Conservation (phyloP, 495 filamentous ascomycete species). For the Entonaema liquescens region DNA sequence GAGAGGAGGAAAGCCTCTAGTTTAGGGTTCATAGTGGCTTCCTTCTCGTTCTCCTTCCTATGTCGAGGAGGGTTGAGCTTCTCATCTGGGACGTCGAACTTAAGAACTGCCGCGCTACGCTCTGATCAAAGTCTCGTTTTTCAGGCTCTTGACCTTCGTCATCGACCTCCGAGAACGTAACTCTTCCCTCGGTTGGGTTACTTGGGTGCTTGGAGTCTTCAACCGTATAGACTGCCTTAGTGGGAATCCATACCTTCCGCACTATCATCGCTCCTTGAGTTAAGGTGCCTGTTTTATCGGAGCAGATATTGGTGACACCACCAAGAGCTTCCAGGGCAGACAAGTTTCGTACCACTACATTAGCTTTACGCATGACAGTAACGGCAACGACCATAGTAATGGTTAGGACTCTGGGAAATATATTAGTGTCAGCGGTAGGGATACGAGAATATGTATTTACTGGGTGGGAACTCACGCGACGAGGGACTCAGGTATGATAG, state of each 20-base stretch:
- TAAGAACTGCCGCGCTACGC: slow-evolving; percentile 61
- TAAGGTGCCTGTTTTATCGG: slow-evolving; percentile 86
- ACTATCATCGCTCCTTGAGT: slow-evolving; percentile 83
- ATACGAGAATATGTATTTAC: background rate
- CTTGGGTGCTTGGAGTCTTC: slow-evolving; percentile 65
- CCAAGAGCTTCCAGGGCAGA: slow-evolving; percentile 84
- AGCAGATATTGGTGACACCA: slow-evolving; percentile 88
- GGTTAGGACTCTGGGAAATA: slow-evolving; percentile 62
- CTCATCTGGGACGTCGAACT: slow-evolving; percentile 61
- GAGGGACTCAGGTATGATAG: slow-evolving; percentile 75
- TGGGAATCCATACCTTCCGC: slow-evolving; percentile 81
- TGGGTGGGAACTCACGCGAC: slow-evolving; percentile 58
- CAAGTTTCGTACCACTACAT: slow-evolving; percentile 79
- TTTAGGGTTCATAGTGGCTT: slow-evolving; percentile 54
- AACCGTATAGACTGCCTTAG: slow-evolving; percentile 63
- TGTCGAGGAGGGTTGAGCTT: slow-evolving; percentile 45
- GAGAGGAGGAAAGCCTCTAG: slow-evolving; percentile 72
- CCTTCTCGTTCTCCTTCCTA: slow-evolving; percentile 41
- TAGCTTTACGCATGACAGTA: slow-evolving; percentile 76
- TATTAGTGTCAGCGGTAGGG: background rate
- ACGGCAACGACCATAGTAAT: slow-evolving; percentile 83
- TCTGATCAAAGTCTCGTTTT: slow-evolving; percentile 59
- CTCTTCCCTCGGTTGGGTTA: slow-evolving; percentile 65
- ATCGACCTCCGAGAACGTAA: slow-evolving; percentile 51
- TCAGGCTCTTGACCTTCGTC: slow-evolving; percentile 43